These are phyloP conservation scores for Myochromella boudieri DNA, from an alignment of 768 basidiomycete genomes.

Conservation along the genomic window DNA sequence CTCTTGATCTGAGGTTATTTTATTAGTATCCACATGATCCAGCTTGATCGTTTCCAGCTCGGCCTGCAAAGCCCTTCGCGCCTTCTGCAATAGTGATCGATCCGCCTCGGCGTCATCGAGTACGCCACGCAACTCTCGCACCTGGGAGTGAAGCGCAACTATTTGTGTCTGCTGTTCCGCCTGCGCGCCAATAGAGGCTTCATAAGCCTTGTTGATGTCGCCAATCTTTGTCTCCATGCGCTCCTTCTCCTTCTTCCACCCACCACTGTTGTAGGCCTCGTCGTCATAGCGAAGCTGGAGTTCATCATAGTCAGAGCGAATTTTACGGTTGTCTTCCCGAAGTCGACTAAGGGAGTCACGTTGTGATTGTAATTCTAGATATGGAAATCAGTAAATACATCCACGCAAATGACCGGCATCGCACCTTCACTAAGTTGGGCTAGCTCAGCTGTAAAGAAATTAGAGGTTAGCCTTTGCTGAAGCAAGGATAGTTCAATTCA, in stretches of 20 bases:
- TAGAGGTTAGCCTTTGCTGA: neutral
- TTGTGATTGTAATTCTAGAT: conserved; percentile 71
- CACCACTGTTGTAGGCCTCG: conserved; percentile 72
- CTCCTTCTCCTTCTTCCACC: conserved; percentile 89
- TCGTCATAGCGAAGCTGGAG: conserved; percentile 75
- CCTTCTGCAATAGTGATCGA: conserved; percentile 75
- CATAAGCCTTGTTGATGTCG: conserved; percentile 75
- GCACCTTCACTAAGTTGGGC: conserved; percentile 79
- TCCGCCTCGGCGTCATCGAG: conserved; percentile 87
- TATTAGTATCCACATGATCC: conserved; percentile 68
- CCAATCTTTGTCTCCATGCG: conserved; percentile 80
- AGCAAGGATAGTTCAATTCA: neutral
- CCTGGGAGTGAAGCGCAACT: conserved; percentile 81
- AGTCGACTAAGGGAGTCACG: conserved; percentile 73
- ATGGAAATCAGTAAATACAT: conserved; percentile 4
- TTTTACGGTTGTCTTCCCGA: conserved; percentile 78
- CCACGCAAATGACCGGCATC: neutral
- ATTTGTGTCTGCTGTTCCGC: conserved; percentile 85
- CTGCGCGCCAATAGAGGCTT: conserved; percentile 68
- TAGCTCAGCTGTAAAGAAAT: conserved; percentile 55
- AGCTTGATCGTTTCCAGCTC: conserved; percentile 81
- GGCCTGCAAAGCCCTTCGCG: conserved; percentile 75
- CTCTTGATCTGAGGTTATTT: conserved; percentile 70
- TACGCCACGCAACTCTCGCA: conserved; percentile 76
- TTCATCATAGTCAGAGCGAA: conserved; percentile 74